These are phyloP conservation scores for Venturia pyrina DNA, from an alignment of 2,329 filamentous ascomycete species.

Conservation along the genomic window DNA sequence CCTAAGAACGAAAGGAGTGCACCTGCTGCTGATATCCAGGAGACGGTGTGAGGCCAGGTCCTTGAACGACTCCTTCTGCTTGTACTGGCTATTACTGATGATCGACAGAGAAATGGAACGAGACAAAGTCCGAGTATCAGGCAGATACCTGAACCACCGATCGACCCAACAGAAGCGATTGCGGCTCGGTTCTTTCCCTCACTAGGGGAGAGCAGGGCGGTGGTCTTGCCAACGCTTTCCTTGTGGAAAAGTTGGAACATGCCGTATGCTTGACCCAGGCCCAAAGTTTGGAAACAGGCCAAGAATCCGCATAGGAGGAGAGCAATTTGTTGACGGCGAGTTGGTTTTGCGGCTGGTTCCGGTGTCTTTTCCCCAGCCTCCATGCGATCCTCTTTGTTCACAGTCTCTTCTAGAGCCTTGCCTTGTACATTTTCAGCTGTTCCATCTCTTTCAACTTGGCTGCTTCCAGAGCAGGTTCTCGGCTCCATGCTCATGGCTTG, in stretches of 20 bases:
- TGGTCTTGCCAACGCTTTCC: not conserved
- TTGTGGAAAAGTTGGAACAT: conserved; percentile 2
- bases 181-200: too few relatives aligned
- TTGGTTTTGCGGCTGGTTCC: not conserved
- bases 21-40: too few relatives aligned
- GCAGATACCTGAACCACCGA: too few relatives aligned
- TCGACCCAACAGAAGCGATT: too few relatives aligned
- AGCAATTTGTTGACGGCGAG: not conserved
- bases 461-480: not conserved
- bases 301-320: not conserved
- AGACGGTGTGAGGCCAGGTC: too few relatives aligned
- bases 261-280: not conserved
- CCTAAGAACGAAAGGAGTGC: too few relatives aligned
- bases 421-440: not conserved
- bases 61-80: too few relatives aligned
- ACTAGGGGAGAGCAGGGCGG: not conserved
- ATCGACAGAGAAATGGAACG: too few relatives aligned
- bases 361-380: not conserved
- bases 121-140: too few relatives aligned
- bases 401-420: not conserved
- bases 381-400: not conserved
- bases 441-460: not conserved
- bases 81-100: too few relatives aligned
- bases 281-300: not conserved
- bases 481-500: not conserved